A percentile compares a stretch with the other conserved stretches of the same genome.
Conservation (phyloP, 371 early-diverging fungal genomes). For the Choanephora cucurbitarum region DNA sequence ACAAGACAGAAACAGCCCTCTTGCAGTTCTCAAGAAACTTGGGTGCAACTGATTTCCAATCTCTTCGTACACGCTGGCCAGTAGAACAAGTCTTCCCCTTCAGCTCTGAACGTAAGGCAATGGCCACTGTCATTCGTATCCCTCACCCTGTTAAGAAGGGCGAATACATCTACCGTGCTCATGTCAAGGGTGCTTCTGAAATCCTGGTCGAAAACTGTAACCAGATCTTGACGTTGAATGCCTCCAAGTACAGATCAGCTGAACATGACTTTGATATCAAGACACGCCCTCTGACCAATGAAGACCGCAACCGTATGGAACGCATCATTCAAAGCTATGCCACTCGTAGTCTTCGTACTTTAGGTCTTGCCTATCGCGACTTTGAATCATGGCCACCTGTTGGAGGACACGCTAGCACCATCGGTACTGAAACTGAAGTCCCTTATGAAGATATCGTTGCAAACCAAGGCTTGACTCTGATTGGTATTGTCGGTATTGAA, state of each 20-base stretch:
- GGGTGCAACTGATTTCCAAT: constrained; percentile 42
- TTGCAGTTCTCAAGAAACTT: constrained; percentile 59
- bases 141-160: constrained; percentile 28
- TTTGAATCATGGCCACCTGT: constrained; percentile 59
- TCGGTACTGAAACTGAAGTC: constrained; percentile 40
- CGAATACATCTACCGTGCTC: constrained; percentile 57
- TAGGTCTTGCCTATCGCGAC: constrained; percentile 70
- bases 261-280: constrained; percentile 47
- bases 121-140: constrained; percentile 78
- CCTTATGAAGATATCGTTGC: constrained; percentile 50
- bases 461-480: constrained; percentile 44
- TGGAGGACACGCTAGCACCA: constrained; percentile 22
- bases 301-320: constrained; percentile 48
- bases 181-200: constrained; percentile 90
- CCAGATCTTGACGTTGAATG: constrained; percentile 37
- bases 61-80: constrained; percentile 46
- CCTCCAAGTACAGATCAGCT: constrained; percentile 19
- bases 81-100: constrained; percentile 79
- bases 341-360: constrained; percentile 63
- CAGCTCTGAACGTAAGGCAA: constrained; percentile 84
- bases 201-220: constrained; percentile 61
- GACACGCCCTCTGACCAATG: constrained; percentile 48
- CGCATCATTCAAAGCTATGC: constrained; percentile 66
- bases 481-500: constrained; percentile 69
- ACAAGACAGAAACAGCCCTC: constrained; percentile 90